Conservation (phyloP, 2,329 filamentous ascomycete genomes). For the Ascochyta viciae-villosae region DNA sequence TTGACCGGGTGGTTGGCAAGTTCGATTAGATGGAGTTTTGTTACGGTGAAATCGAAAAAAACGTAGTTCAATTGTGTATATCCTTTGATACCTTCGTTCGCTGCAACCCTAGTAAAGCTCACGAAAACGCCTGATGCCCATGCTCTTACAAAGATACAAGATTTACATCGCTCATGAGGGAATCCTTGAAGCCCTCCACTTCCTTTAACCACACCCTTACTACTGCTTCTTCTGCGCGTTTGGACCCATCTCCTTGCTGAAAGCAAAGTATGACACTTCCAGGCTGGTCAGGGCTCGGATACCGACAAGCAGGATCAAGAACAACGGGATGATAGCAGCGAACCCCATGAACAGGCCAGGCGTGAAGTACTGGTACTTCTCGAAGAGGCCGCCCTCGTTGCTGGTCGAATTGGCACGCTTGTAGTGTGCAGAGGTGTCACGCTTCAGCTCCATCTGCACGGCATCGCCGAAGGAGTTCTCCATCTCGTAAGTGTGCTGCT, state of each 20-base stretch:
- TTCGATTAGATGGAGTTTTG: background rate
- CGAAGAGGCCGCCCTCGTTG: constrained; percentile 66
- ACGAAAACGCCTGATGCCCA: constrained; percentile 25
- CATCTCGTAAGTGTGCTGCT: constrained; percentile 64
- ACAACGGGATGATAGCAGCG: constrained; percentile 71
- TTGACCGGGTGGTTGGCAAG: constrained; percentile 26
- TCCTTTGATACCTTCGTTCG: background rate
- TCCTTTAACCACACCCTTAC: background rate
- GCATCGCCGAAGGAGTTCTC: constrained; percentile 67
- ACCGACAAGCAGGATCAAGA: constrained; percentile 80
- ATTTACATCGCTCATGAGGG: constrained; percentile 13
- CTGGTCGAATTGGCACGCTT: constrained; percentile 30
- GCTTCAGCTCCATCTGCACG: constrained; percentile 77
- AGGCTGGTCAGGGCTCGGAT: constrained; percentile 79
- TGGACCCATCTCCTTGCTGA: constrained; percentile 96
- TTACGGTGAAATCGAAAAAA: background rate
- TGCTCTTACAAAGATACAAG: constrained; percentile 23
- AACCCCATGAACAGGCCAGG: constrained; percentile 92
- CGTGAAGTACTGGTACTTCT: constrained; percentile 93
- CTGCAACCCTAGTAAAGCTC: constrained; percentile 9
- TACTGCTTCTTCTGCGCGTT: constrained; percentile 79
- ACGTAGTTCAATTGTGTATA: constrained; percentile 1
- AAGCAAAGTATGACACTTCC: constrained; percentile 90
- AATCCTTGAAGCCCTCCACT: background rate
- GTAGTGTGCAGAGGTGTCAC: constrained; percentile 57